Evolutionary conservation across 805 yeast species (phyloP).

Genomic region (Nakazawaea ishiwadae): DNA sequence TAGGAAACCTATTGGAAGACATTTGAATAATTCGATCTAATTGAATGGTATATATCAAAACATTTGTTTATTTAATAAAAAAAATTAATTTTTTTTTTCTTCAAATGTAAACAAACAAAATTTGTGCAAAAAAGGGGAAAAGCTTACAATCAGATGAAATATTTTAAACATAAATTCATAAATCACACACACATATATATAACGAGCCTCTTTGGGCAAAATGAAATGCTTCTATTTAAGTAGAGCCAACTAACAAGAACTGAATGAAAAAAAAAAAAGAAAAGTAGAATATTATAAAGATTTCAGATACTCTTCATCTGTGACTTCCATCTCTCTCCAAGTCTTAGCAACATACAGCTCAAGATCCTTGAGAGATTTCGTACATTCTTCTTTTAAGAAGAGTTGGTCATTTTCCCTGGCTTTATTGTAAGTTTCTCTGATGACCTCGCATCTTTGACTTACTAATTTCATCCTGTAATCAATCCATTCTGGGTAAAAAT

Average conservation of each 20-base stretch:
- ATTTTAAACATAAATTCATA: too few relatives aligned
- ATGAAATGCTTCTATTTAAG: too few relatives aligned
- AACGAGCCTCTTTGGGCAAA: too few relatives aligned
- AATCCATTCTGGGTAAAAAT: slow-evolving; percentile 36
- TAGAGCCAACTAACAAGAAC: too few relatives aligned
- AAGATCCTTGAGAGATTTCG: slow-evolving; percentile 27
- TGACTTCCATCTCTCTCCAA: slow-evolving; percentile 30
- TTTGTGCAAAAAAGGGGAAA: too few relatives aligned
- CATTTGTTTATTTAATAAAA: background rate
- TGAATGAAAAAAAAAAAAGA: background rate
- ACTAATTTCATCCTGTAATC: slow-evolving; percentile 32
- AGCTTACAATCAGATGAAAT: too few relatives aligned
- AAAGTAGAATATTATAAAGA: background rate
- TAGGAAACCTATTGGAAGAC: background rate
- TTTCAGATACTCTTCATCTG: slow-evolving; percentile 21
- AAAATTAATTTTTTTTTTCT: too few relatives aligned
- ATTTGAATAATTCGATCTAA: background rate
- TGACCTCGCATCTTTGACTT: slow-evolving; percentile 25
- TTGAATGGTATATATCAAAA: background rate
- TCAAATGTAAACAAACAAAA: too few relatives aligned
- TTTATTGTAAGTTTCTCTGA: slow-evolving; percentile 21
- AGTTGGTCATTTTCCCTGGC: slow-evolving; percentile 21
- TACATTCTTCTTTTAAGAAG: slow-evolving; percentile 33
- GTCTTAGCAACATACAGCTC: slow-evolving; percentile 25
- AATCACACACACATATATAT: too few relatives aligned